phyloP scores from a whole-genome alignment of 805 yeast genomes.

The Wickerhamiella azyma region DNA sequence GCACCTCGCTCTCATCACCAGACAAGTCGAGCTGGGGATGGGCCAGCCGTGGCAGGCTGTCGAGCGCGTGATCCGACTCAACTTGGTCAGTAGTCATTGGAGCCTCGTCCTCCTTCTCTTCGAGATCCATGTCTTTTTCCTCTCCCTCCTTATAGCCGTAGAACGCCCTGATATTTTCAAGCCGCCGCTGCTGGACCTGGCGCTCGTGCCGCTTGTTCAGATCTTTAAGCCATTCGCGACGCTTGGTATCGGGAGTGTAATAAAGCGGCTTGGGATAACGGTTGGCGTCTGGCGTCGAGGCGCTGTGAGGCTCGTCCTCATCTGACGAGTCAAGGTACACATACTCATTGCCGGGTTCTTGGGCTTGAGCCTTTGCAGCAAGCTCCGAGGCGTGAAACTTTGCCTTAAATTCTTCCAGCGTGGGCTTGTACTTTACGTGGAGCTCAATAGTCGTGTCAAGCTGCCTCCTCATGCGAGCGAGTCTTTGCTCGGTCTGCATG shows the following conservation, averaged over 20 bases:
- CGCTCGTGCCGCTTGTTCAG: background rate
- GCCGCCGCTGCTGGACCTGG: background rate
- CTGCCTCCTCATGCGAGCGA: conserved; percentile 3
- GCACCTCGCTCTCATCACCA: no score
- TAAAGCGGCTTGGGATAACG: background rate
- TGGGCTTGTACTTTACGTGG: background rate
- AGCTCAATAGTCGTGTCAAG: background rate
- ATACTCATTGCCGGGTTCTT: background rate
- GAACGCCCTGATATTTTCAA: background rate
- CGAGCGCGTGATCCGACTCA: no score
- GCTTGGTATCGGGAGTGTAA: background rate
- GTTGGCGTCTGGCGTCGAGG: background rate
- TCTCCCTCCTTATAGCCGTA: background rate
- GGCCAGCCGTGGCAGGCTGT: no score
- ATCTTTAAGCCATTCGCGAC: background rate
- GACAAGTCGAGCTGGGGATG: background rate
- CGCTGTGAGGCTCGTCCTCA: background rate
- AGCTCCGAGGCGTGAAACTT: background rate
- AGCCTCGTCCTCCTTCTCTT: background rate
- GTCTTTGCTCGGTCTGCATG: conserved; percentile 2
- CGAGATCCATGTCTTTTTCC: background rate
- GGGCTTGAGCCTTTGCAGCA: background rate
- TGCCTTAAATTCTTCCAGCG: background rate
- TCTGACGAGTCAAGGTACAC: background rate
- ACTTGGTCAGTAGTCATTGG: no score